A percentile compares a stretch with the other conserved stretches of the same genome.
Conservation (phyloP, 352 stramenopile species). For the Phytophthora pluvialis region DNA sequence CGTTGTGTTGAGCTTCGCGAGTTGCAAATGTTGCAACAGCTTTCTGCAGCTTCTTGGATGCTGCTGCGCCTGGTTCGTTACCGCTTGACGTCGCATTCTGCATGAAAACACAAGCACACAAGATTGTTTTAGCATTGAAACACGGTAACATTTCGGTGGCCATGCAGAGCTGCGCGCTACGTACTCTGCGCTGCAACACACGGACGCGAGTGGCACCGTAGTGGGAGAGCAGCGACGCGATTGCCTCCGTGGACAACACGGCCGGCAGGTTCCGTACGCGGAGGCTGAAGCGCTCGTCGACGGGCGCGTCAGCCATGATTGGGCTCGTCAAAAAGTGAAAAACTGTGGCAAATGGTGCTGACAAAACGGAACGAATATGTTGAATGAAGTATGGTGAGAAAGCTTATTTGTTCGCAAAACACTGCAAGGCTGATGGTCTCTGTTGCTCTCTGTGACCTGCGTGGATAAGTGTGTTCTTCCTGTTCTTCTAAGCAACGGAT, state of each 20-base stretch:
- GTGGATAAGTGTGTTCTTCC: conserved; percentile 8
- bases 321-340: conserved; percentile 12
- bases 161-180: not conserved
- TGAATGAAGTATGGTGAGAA: conserved; percentile 20
- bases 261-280: conserved; percentile 68
- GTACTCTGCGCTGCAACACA: conserved; percentile 46
- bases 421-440: conserved; percentile 3
- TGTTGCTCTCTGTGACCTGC: conserved; percentile 6
- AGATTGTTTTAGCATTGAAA: conserved; percentile 13
- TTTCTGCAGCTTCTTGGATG: conserved; percentile 35
- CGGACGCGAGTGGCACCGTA: conserved; percentile 62
- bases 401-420: conserved; percentile 5
- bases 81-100: conserved; percentile 36
- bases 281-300: conserved; percentile 40
- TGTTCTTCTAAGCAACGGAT: conserved; percentile 25
- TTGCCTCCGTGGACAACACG: conserved; percentile 59
- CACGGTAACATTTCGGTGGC: not conserved
- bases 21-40: conserved; percentile 58
- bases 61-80: conserved; percentile 36
- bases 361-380: conserved; percentile 6
- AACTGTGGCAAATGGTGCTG: conserved; percentile 1
- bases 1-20: conserved; percentile 38
- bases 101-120: conserved; percentile 12
- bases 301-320: not conserved
- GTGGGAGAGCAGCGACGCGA: conserved; percentile 63